These are phyloP conservation scores for Vigna unguiculata DNA, from an alignment of 306 rosid genomes.

Conservation along the genomic window DNA sequence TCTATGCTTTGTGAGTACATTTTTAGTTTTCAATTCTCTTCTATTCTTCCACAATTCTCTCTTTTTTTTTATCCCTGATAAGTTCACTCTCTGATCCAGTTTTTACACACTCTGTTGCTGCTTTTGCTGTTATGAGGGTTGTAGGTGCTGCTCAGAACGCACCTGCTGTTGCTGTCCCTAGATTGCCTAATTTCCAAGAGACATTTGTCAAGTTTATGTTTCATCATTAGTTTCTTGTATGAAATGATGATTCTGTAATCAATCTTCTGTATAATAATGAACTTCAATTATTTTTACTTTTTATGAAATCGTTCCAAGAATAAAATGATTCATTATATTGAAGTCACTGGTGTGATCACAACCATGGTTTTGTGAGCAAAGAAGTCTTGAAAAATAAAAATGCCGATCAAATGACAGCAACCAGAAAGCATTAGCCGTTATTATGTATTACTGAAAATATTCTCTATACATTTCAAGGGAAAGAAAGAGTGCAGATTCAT, in stretches of 20 bases:
- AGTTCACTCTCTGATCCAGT: conserved; percentile 46
- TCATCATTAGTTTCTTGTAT: conserved; percentile 12
- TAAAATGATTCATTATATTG: neutral
- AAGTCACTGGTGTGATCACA: conserved; percentile 1
- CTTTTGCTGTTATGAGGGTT: conserved; percentile 62
- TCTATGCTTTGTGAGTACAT: conserved; percentile 58
- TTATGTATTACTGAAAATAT: conserved; percentile 15
- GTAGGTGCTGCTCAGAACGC: conserved; percentile 55
- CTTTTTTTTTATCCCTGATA: neutral
- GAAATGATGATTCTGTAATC: conserved; percentile 33
- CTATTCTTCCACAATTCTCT: neutral
- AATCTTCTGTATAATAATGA: conserved; percentile 12
- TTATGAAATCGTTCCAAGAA: neutral
- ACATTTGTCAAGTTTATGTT: conserved; percentile 8
- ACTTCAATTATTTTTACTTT: neutral
- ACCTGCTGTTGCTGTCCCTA: conserved; percentile 71
- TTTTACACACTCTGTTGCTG: conserved; percentile 65
- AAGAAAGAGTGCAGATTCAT: conserved; percentile 38
- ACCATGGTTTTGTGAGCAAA: conserved; percentile 24
- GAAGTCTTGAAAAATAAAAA: neutral
- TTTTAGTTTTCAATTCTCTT: conserved; percentile 12
- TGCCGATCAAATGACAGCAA: conserved; percentile 5
- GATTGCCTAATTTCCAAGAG: conserved; percentile 18
- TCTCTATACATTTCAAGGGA: conserved; percentile 43
- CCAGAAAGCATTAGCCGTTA: conserved; percentile 33